Conservation (phyloP, 2,329 filamentous ascomycete genomes). For the Fusarium azukiicola region DNA sequence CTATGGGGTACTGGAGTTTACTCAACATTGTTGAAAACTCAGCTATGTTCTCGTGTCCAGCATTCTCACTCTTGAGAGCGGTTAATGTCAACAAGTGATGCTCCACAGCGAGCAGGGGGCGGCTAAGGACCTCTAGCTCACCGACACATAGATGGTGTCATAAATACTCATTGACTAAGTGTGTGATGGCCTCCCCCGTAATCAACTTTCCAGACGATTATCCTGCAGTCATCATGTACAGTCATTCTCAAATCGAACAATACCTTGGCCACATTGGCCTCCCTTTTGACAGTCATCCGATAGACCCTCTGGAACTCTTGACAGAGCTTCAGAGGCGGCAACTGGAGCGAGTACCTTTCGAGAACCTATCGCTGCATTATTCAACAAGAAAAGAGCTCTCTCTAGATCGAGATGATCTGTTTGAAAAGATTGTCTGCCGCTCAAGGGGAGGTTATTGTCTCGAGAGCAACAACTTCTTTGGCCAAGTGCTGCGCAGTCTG, state of each 20-base stretch:
- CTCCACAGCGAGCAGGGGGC: conserved; percentile 1
- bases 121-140: conserved; percentile 11
- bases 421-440: conserved; percentile 24
- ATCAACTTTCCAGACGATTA: not conserved
- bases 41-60: too few relatives aligned
- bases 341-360: conserved; percentile 33
- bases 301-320: conserved; percentile 17
- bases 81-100: not conserved
- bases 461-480: conserved; percentile 38
- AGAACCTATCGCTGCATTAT: conserved; percentile 36
- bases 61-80: not conserved
- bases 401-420: conserved; percentile 20
- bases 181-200: not conserved
- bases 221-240: conserved; percentile 11
- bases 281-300: conserved; percentile 11
- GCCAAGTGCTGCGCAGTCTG: conserved; percentile 18
- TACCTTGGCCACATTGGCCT: conserved; percentile 32
- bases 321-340: conserved; percentile 31
- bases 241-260: conserved; percentile 11
- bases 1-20: too few relatives aligned
- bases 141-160: not conserved
- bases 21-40: too few relatives aligned
- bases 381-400: conserved; percentile 22
- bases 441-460: conserved; percentile 35
- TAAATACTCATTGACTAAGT: conserved; percentile 1